Conservation (phyloP, 2,329 filamentous ascomycete species). For the Cercospora sp. region DNA sequence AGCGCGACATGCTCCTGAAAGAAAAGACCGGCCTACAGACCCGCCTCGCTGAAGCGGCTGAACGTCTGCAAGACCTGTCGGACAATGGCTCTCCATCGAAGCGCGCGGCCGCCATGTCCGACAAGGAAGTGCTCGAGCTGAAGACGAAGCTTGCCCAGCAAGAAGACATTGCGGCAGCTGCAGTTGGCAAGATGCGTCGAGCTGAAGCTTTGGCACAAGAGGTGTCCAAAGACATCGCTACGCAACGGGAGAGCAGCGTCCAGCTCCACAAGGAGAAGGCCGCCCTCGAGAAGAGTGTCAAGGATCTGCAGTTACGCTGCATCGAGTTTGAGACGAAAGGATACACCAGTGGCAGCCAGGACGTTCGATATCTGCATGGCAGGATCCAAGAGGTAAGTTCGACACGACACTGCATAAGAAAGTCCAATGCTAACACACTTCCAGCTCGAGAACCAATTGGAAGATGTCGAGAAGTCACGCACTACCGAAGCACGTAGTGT, state of each 20-base stretch:
- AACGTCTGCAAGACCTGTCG: conserved; percentile 78
- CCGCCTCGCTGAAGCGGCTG: conserved; percentile 81
- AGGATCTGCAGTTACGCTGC: conserved; percentile 84
- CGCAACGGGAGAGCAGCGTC: conserved; percentile 78
- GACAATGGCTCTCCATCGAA: conserved; percentile 81
- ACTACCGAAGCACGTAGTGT: conserved; percentile 81
- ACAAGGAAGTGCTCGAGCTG: conserved; percentile 85
- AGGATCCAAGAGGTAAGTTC: conserved; percentile 85
- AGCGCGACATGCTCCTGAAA: conserved; percentile 78
- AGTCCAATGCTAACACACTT: conserved; percentile 21
- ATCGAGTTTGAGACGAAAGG: conserved; percentile 97
- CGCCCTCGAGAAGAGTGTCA: conserved; percentile 81
- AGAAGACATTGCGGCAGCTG: conserved; percentile 86
- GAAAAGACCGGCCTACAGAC: conserved; percentile 90
- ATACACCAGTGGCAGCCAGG: conserved; percentile 89
- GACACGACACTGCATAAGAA: no score
- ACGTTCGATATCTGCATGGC: conserved; percentile 91
- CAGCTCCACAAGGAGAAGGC: conserved; percentile 89
- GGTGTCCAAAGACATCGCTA: conserved; percentile 87
- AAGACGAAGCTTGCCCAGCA: conserved; percentile 88
- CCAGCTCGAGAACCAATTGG: conserved; percentile 64
- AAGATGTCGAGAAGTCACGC: conserved; percentile 77
- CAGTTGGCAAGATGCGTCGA: conserved; percentile 94
- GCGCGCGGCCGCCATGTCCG: conserved; percentile 83
- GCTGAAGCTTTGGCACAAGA: conserved; percentile 85